Conservation (phyloP, 2,329 filamentous ascomycete genomes). For the Chaetomium sp. region DNA sequence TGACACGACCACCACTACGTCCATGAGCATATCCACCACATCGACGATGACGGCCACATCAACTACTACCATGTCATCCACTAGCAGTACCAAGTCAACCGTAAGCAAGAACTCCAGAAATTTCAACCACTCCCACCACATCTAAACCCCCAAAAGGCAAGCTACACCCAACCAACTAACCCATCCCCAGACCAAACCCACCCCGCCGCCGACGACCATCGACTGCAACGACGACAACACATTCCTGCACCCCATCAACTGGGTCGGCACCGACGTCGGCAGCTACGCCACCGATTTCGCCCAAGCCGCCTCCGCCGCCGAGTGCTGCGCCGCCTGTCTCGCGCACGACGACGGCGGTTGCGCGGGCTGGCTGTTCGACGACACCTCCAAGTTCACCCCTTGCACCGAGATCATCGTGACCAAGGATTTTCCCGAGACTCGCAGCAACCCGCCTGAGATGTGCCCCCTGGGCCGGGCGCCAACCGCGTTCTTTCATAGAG, state of each 20-base stretch:
- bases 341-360: conserved; percentile 11
- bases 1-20: background rate
- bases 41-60: background rate
- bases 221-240: conserved; percentile 4
- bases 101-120: background rate
- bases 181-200: background rate
- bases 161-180: background rate
- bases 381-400: conserved; percentile 14
- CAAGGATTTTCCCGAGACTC: background rate
- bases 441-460: background rate
- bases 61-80: conserved; percentile 3
- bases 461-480: conserved; percentile 17
- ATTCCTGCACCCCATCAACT: conserved; percentile 12
- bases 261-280: conserved; percentile 9
- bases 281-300: conserved; percentile 8
- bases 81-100: background rate
- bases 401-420: conserved; percentile 17
- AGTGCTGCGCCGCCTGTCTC: conserved; percentile 19
- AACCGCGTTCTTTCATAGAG: background rate
- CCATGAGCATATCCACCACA: background rate
- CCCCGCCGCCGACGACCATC: background rate
- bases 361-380: conserved; percentile 20
- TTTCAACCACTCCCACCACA: too few species aligned
- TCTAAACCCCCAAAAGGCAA: too few species aligned
- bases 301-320: conserved; percentile 3